Evolutionary conservation across 345 rosid genomes (phyloP).

Genomic region (Iberis pinnata): DNA sequence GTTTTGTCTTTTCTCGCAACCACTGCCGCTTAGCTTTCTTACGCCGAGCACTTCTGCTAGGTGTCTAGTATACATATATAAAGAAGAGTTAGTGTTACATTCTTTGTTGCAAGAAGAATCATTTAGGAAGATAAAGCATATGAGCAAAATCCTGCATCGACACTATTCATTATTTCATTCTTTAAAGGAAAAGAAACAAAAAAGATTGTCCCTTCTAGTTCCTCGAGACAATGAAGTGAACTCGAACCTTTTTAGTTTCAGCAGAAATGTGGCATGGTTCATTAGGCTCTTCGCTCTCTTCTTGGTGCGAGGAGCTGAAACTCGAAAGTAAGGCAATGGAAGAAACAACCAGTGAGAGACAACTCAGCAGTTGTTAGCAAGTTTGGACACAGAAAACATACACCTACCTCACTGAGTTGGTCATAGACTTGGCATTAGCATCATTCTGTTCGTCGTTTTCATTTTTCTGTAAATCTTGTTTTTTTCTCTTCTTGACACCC

Average conservation of each 20-base stretch:
- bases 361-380: not conserved
- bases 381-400: slow-evolving; percentile 19
- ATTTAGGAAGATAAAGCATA: slow-evolving; percentile 10
- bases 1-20: slow-evolving; percentile 57
- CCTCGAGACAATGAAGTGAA: slow-evolving; percentile 5
- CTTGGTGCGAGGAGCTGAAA: slow-evolving; percentile 39
- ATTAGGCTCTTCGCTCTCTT: slow-evolving; percentile 34
- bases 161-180: slow-evolving; percentile 7
- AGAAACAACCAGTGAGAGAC: slow-evolving; percentile 10
- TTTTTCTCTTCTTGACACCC: slow-evolving; percentile 27
- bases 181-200: not conserved
- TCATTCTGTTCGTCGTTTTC: slow-evolving; percentile 29
- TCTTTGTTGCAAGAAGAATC: slow-evolving; percentile 8
- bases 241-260: slow-evolving; percentile 56
- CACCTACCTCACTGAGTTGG: slow-evolving; percentile 38
- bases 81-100: slow-evolving; percentile 21
- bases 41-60: slow-evolving; percentile 91
- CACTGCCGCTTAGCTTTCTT: slow-evolving; percentile 76
- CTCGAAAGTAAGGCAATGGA: not conserved
- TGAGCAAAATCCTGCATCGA: not conserved
- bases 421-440: slow-evolving; percentile 15
- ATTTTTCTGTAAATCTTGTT: slow-evolving; percentile 19
- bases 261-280: slow-evolving; percentile 35
- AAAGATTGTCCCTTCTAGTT: not conserved
- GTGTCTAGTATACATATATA: slow-evolving; percentile 40